Evolutionary conservation across 306 rosid genomes (phyloP).

Genomic region (Castanea mollissima): DNA sequence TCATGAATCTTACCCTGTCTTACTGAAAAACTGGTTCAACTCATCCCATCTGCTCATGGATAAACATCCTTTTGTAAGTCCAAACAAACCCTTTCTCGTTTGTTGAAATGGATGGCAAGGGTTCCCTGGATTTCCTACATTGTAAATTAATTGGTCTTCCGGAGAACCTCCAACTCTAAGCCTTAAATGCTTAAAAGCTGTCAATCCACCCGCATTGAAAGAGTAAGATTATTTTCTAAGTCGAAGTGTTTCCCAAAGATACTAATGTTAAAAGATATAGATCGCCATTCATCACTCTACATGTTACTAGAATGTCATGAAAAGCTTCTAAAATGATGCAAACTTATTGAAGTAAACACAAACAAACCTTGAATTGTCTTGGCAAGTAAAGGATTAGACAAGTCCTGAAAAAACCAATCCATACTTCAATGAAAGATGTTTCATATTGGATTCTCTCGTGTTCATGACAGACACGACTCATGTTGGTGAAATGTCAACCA

Average conservation of each 20-base stretch:
- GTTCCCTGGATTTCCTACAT: slow-evolving; percentile 54
- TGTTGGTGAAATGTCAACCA: slow-evolving; percentile 7
- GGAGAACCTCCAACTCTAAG: slow-evolving; percentile 92
- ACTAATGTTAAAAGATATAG: not conserved
- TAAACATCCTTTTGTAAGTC: slow-evolving; percentile 89
- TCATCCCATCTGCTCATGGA: slow-evolving; percentile 90
- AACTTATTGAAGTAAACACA: slow-evolving; percentile 3
- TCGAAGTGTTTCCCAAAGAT: slow-evolving; percentile 10
- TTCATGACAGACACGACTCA: too few species aligned
- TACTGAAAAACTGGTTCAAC: slow-evolving; percentile 70
- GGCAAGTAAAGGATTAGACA: slow-evolving; percentile 72
- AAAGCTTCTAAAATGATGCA: slow-evolving; percentile 1
- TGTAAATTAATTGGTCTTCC: slow-evolving; percentile 86
- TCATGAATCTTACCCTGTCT: slow-evolving; percentile 67
- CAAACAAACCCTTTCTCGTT: slow-evolving; percentile 55
- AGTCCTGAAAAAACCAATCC: slow-evolving; percentile 62
- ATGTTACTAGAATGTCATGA: not conserved
- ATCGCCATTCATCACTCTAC: not conserved
- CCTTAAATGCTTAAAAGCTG: slow-evolving; percentile 87
- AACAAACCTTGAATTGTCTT: slow-evolving; percentile 80
- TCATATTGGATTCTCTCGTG: too few species aligned
- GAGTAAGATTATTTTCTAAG: slow-evolving; percentile 16
- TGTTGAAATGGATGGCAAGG: slow-evolving; percentile 81
- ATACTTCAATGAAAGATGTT: slow-evolving; percentile 14
- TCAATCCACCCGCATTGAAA: slow-evolving; percentile 37